phyloP scores from a whole-genome alignment of 345 rosid species.

The Populus nigra region DNA sequence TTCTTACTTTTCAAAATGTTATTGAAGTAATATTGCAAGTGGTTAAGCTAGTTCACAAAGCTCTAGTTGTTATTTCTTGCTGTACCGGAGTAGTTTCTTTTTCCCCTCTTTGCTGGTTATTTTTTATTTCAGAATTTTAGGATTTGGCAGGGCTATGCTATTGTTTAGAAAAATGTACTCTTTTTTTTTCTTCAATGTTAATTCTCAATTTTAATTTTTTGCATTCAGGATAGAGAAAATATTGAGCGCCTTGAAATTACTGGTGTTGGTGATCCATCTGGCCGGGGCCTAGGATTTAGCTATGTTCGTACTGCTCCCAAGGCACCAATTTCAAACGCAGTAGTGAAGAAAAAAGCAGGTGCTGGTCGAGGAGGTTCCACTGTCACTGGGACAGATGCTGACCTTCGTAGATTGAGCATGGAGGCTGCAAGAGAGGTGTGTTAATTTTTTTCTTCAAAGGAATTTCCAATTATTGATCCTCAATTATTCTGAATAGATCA shows the following conservation, averaged over 20 bases:
- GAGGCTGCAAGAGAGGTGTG: conserved; percentile 98
- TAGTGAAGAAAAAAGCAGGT: conserved; percentile 77
- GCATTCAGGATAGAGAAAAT: conserved; percentile 79
- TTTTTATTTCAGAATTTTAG: neutral
- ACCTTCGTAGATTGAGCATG: conserved; percentile 97
- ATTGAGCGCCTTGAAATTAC: conserved; percentile 97
- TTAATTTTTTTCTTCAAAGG: neutral
- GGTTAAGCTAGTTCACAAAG: neutral
- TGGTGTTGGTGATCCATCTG: conserved; percentile 99
- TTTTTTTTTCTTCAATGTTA: neutral
- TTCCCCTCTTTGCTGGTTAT: neutral
- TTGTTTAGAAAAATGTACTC: neutral
- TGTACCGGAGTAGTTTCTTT: neutral
- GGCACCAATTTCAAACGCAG: conserved; percentile 76
- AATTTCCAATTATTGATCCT: neutral
- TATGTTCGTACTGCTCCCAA: conserved; percentile 87
- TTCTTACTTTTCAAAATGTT: neutral
- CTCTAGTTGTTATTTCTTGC: neutral
- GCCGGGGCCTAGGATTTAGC: conserved; percentile 96
- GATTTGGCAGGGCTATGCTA: neutral
- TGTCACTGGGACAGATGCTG: conserved; percentile 99
- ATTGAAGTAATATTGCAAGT: neutral
- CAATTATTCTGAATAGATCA: neutral
- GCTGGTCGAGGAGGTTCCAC: conserved; percentile 83
- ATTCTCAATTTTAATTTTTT: neutral